These are phyloP conservation scores for Dactylellina parvicollis DNA, from an alignment of 2,329 filamentous ascomycete species.

Conservation along the genomic window DNA sequence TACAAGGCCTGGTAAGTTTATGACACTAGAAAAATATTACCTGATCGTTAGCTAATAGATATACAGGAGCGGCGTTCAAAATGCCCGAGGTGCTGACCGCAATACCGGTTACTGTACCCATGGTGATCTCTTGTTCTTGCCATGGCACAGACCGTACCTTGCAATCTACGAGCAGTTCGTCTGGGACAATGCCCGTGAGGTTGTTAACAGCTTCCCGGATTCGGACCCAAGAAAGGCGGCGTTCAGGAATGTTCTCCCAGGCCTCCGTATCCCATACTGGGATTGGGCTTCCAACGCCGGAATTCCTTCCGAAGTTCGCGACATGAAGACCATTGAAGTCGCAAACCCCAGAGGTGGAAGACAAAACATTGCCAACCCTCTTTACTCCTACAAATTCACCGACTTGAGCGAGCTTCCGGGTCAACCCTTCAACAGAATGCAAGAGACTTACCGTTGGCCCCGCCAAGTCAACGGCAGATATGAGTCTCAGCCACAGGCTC, in stretches of 20 bases:
- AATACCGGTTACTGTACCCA: conserved; percentile 36
- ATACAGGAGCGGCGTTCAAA: conserved; percentile 4
- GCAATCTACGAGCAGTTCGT: conserved; percentile 64
- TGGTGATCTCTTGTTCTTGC: conserved; percentile 67
- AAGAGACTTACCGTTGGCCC: conserved; percentile 22
- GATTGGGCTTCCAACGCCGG: conserved; percentile 65
- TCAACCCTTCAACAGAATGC: conserved; percentile 14
- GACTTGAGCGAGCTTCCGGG: conserved; percentile 33
- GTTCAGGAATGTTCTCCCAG: conserved; percentile 56
- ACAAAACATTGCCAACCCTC: conserved; percentile 71
- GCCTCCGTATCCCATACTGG: conserved; percentile 65
- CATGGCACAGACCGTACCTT: conserved; percentile 86
- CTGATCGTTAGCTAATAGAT: background rate
- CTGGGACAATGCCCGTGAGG: conserved; percentile 61
- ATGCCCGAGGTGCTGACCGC: conserved; percentile 2
- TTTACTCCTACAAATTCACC: conserved; percentile 70
- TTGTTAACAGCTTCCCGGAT: conserved; percentile 62
- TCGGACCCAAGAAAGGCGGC: conserved; percentile 61
- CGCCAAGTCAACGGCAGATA: conserved; percentile 1
- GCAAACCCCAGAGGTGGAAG: conserved; percentile 68
- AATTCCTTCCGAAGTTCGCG: conserved; percentile 50
- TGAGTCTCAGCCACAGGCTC: conserved; percentile 14
- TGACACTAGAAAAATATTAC: background rate
- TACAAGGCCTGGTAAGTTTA: conserved; percentile 33
- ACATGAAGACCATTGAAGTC: conserved; percentile 59